A percentile compares a stretch with the other conserved stretches of the same genome.
phyloP scores from a whole-genome alignment of 2,329 filamentous ascomycete species.

The Trichoderma semiorbis region DNA sequence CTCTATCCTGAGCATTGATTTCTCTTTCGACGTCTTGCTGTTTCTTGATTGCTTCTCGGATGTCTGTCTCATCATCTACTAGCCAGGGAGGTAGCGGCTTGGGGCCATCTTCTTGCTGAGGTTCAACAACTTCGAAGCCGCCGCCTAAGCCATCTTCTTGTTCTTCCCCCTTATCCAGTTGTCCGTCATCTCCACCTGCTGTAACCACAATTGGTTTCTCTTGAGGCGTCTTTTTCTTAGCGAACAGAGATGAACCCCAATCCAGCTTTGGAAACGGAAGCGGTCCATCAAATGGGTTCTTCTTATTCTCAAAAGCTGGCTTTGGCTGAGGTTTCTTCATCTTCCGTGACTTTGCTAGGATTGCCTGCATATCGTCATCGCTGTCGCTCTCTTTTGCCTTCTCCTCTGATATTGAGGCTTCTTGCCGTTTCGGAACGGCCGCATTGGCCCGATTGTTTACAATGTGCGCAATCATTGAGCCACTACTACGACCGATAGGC shows the following conservation, averaged over 20 bases:
- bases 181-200: constrained; percentile 20
- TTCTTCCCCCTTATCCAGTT: constrained; percentile 25
- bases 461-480: constrained; percentile 66
- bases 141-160: constrained; percentile 53
- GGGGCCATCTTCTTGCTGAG: constrained; percentile 40
- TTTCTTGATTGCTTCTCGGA: constrained; percentile 59
- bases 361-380: constrained; percentile 76
- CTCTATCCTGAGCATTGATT: constrained; percentile 62
- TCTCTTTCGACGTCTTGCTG: constrained; percentile 55
- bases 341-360: constrained; percentile 68
- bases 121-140: constrained; percentile 60
- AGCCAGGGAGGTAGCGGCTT: constrained; percentile 77
- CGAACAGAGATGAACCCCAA: constrained; percentile 60
- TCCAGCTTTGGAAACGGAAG: constrained; percentile 88
- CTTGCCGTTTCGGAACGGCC: constrained; percentile 45
- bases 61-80: constrained; percentile 60
- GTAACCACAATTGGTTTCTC: constrained; percentile 22
- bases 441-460: constrained; percentile 71
- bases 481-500: constrained; percentile 46
- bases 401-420: neutral
- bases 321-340: constrained; percentile 45
- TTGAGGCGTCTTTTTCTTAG: constrained; percentile 36
- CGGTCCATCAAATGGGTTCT: constrained; percentile 70
- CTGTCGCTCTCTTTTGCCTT: constrained; percentile 57
- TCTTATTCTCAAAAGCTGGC: constrained; percentile 48